Base-by-base conservation (phyloP, 2,329 filamentous ascomycete genomes). In the Colletotrichum filicis region DNA sequence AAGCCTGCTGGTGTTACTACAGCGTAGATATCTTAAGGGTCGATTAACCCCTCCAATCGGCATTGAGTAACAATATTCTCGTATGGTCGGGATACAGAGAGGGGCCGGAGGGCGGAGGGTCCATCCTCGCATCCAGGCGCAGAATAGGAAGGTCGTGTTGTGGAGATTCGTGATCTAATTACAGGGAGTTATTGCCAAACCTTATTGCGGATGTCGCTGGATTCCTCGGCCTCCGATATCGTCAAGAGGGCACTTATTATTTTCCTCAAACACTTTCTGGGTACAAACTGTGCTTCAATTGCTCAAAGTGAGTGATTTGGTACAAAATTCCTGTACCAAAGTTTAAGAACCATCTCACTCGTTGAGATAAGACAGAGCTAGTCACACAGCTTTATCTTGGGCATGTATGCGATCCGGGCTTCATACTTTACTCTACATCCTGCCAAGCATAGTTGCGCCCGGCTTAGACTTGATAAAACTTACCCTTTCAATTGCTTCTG, bases 111-210 rank as follows among this genome's bases (percentile, higher is more conserved):
- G 55, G 28, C 37, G 37, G 37, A 42, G 5, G 37, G 37, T 53
- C 9, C 8, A 56, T 35, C 46, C 16, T 71, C 56, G 68, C 63
- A 26, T 60, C n/a, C 8, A 22, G 35, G 24, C 7, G 56, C 63
- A 63, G 26, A 67, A 56, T 67, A 71, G 67, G 60, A 69, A 69
- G 53, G 60, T 68, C 46, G 19, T 56, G 49, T 3, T n/a, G 66
- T 68, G 66, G 66, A 62, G 37, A 28, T 37, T n/a, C 58, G 37
- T 24, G 16, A 37, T 37, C 22, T 16, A 26, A 52, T 28, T 62
- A 24, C 60, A 52, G 42, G 37, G 37, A 62, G 22, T 61, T 30
- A 26, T 62, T 7, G 7, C 52, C 16, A 22, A 42, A 60, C 11
- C 32, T 28, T 56, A 24, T 8, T 42, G 62, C 28, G 7, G 61